phyloP scores from a whole-genome alignment of 371 early-diverging fungal genomes.

The Rhizopus delemar region DNA sequence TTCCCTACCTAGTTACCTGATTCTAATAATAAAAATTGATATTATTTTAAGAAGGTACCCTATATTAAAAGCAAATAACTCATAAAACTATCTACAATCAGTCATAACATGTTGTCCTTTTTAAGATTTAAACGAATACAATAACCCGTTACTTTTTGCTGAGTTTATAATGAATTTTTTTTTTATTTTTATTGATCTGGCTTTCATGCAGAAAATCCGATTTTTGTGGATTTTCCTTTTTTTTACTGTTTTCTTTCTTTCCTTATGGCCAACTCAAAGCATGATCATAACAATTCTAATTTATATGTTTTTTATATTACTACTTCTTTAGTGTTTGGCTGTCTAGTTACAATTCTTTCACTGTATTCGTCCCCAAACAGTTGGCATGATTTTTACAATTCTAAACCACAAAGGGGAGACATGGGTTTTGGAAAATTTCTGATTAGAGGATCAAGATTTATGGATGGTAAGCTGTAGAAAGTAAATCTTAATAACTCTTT shows the following conservation, averaged over 20 bases:
- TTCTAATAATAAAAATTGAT: too few species aligned
- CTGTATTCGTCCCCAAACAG: constrained; percentile 20
- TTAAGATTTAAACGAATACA: too few species aligned
- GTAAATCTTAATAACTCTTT: background rate
- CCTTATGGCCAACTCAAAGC: background rate
- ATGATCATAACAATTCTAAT: background rate
- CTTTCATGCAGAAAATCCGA: constrained; percentile 45
- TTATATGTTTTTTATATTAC: constrained; percentile 2
- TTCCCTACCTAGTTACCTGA: too few species aligned
- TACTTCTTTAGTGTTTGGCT: constrained; percentile 21
- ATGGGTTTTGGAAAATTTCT: constrained; percentile 46
- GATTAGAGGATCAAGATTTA: constrained; percentile 38
- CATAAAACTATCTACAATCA: too few species aligned
- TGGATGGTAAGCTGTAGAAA: constrained; percentile 24
- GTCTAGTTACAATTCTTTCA: constrained; percentile 16
- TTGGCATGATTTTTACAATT: constrained; percentile 41
- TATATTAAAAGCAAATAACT: too few species aligned
- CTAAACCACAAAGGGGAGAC: constrained; percentile 40
- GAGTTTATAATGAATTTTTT: too few species aligned
- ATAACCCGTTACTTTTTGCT: too few species aligned
- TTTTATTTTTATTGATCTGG: too few species aligned
- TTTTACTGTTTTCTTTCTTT: background rate
- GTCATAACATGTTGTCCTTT: too few species aligned
- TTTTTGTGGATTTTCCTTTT: background rate
- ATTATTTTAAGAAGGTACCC: background rate